Evolutionary conservation across 768 basidiomycete species (phyloP).

Genomic region (Pilatotrama ljubarskyi): DNA sequence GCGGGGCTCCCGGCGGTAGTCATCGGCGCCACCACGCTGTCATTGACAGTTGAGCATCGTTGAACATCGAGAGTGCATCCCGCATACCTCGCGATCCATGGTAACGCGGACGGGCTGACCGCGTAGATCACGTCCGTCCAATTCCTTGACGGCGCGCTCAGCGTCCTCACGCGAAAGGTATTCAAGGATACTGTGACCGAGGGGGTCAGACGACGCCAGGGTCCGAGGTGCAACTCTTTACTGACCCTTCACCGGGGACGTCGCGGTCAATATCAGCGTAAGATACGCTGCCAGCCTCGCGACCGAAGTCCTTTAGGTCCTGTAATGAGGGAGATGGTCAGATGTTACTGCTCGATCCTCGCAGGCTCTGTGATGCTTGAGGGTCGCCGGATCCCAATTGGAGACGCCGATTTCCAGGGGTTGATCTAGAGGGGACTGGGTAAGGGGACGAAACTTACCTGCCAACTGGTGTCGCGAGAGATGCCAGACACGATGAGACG

Average conservation of each 20-base stretch:
- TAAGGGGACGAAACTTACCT: conserved; percentile 66
- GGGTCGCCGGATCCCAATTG: neutral
- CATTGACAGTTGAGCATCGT: neutral
- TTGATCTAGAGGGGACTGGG: neutral
- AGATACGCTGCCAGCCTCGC: conserved; percentile 88
- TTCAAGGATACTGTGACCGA: conserved; percentile 74
- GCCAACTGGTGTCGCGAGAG: conserved; percentile 96
- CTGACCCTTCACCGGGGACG: conserved; percentile 82
- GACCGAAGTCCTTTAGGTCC: conserved; percentile 98
- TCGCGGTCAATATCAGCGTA: conserved; percentile 96
- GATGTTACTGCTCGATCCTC: conserved; percentile 3
- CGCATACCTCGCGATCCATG: conserved; percentile 59
- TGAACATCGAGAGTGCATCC: neutral
- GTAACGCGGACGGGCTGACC: conserved; percentile 77
- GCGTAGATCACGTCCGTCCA: conserved; percentile 86
- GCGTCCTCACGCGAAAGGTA: conserved; percentile 88
- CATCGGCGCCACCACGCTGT: conserved; percentile 70
- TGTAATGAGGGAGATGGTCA: conserved; percentile 49
- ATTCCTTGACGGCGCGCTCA: conserved; percentile 86
- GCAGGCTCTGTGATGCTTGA: neutral
- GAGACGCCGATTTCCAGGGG: conserved; percentile 21
- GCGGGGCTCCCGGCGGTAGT: conserved; percentile 51
- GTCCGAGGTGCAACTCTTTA: neutral
- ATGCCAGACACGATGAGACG: conserved; percentile 87
- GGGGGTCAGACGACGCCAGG: neutral